phyloP scores from a whole-genome alignment of 2,329 filamentous ascomycete genomes.

The Neofusicoccum laricinum region DNA sequence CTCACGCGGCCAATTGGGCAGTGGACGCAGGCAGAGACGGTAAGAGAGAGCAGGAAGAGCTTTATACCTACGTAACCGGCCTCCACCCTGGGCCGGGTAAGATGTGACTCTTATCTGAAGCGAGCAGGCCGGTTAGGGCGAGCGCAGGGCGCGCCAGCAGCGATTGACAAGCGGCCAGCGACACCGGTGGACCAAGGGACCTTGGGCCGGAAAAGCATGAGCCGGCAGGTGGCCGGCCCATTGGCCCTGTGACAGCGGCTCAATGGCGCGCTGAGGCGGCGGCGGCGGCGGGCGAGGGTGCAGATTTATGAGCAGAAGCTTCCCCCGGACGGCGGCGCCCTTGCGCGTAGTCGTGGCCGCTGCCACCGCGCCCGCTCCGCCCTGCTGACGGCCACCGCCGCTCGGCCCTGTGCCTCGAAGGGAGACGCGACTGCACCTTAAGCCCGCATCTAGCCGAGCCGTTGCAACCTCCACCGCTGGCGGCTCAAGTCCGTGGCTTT shows the following conservation, averaged over 20 bases:
- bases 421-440: not conserved
- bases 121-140: not conserved
- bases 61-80: constrained; percentile 2
- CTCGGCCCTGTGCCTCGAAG: not conserved
- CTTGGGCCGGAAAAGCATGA: not conserved
- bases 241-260: not conserved
- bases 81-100: not conserved
- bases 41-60: not conserved
- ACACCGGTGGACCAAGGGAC: not conserved
- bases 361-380: not conserved
- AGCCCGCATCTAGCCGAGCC: constrained; percentile 2
- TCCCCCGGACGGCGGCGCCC: not conserved
- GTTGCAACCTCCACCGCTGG: not conserved
- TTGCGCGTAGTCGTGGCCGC: not conserved
- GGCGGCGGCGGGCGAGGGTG: not conserved
- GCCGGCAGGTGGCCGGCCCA: not conserved
- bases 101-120: constrained; percentile 9
- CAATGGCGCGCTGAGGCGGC: not conserved
- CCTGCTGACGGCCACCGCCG: not conserved
- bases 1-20: not conserved
- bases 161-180: not conserved
- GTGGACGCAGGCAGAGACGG: not conserved
- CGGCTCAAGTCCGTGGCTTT: too few relatives aligned
- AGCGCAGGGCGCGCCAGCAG: constrained; percentile 2
- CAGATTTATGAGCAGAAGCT: not conserved